These are phyloP conservation scores for Delonix regia DNA, from an alignment of 306 rosid genomes.

Conservation along the genomic window DNA sequence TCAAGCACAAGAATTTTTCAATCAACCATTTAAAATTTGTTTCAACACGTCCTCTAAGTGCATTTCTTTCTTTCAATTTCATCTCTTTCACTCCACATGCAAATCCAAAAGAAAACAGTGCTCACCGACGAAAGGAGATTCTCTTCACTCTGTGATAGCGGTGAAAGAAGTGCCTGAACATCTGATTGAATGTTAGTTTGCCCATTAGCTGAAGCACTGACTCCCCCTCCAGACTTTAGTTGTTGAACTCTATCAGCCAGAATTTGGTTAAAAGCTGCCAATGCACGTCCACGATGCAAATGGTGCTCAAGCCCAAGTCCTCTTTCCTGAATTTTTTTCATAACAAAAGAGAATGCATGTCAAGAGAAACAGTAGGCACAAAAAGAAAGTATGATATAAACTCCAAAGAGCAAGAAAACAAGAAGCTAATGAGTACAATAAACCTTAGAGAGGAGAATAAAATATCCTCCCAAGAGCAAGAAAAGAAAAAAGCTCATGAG, in stretches of 20 bases:
- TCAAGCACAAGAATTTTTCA: constrained; percentile 23
- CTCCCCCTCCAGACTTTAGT: constrained; percentile 64
- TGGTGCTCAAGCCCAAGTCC: constrained; percentile 90
- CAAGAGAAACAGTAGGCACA: constrained; percentile 19
- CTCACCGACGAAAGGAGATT: constrained; percentile 82
- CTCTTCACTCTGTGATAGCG: constrained; percentile 69
- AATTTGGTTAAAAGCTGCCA: constrained; percentile 85
- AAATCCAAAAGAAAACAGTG: constrained; percentile 5
- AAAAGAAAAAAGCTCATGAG: too few species aligned
- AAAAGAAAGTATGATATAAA: neutral
- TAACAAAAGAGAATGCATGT: neutral
- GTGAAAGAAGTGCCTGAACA: constrained; percentile 85
- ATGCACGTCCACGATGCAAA: constrained; percentile 90
- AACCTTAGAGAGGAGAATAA: neutral
- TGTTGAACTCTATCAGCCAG: constrained; percentile 74
- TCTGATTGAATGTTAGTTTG: constrained; percentile 82
- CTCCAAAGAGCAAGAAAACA: constrained; percentile 12
- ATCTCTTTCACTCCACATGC: constrained; percentile 31
- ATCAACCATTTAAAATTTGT: constrained; percentile 30
- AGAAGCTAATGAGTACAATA: constrained; percentile 1
- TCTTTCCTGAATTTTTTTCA: constrained; percentile 58
- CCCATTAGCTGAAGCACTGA: constrained; percentile 49
- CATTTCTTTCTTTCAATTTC: constrained; percentile 18
- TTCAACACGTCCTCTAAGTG: constrained; percentile 22
- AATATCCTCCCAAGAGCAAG: neutral